These are phyloP conservation scores for Ogataea zsoltii DNA, from an alignment of 805 yeast species.

Conservation along the genomic window DNA sequence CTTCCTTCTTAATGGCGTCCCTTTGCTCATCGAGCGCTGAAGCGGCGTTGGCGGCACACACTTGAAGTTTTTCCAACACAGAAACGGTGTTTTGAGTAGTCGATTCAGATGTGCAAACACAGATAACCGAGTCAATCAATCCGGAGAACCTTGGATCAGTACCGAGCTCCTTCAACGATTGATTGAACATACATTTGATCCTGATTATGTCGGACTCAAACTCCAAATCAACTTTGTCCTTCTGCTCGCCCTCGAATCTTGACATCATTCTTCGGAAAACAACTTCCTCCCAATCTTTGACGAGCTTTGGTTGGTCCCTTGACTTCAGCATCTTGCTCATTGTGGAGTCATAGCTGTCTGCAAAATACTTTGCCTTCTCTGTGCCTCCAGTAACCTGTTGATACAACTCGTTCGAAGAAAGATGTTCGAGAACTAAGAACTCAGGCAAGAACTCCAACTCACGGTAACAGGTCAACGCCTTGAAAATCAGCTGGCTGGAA, in stretches of 20 bases:
- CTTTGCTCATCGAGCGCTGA: neutral
- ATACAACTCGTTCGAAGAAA: conserved; percentile 5
- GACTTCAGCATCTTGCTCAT: neutral
- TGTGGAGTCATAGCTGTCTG: neutral
- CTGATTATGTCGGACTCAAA: conserved; percentile 16
- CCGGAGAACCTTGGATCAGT: conserved; percentile 51
- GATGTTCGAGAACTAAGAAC: conserved; percentile 4
- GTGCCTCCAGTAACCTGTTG: conserved; percentile 9
- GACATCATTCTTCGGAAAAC: conserved; percentile 7
- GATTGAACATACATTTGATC: conserved; percentile 23
- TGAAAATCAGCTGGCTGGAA: conserved; percentile 3
- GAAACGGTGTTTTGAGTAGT: too few species aligned
- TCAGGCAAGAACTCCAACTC: conserved; percentile 11
- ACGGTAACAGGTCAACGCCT: conserved; percentile 1
- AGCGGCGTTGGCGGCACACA: neutral
- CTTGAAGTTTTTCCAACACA: too few species aligned
- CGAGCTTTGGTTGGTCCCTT: neutral
- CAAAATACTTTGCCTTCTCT: neutral
- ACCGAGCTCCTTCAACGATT: conserved; percentile 34
- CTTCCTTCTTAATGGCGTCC: conserved; percentile 18
- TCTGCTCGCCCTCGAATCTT: conserved; percentile 8
- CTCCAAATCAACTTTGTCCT: neutral
- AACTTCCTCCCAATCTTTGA: neutral
- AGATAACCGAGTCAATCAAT: conserved; percentile 50
- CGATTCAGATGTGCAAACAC: too few species aligned